Conservation (phyloP, 805 yeast genomes). For the Candida odintsovae region DNA sequence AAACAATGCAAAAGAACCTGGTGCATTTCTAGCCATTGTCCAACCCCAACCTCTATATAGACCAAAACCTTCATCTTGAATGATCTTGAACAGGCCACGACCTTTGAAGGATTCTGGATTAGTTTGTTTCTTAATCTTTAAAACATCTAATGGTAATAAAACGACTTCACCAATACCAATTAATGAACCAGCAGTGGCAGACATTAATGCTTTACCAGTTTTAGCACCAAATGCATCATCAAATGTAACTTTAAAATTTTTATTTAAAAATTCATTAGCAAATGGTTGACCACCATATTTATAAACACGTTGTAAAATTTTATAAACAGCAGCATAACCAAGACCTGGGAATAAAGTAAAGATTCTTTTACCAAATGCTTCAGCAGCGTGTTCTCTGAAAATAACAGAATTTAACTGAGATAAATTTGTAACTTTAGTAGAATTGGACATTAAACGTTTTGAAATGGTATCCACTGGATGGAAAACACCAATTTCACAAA, state of each 20-base stretch:
- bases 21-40: slow-evolving; percentile 99
- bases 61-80: slow-evolving; percentile 88
- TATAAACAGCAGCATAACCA: slow-evolving; percentile 97
- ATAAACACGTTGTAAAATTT: slow-evolving; percentile 94
- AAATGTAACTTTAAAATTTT: slow-evolving; percentile 63
- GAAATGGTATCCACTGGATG: slow-evolving; percentile 99
- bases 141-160: slow-evolving; percentile 88
- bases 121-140: slow-evolving; percentile 98
- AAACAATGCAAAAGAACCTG: slow-evolving; percentile 95
- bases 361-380: slow-evolving; percentile 64
- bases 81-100: slow-evolving; percentile 85
- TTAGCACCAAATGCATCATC: slow-evolving; percentile 82
- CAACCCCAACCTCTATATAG: slow-evolving; percentile 99
- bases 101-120: slow-evolving; percentile 99
- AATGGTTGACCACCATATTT: slow-evolving; percentile 99
- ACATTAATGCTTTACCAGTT: slow-evolving; percentile 94
- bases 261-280: slow-evolving; percentile 86
- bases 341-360: slow-evolving; percentile 93
- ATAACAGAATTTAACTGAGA: slow-evolving; percentile 78
- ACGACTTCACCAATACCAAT: slow-evolving; percentile 98
- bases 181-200: slow-evolving; percentile 96
- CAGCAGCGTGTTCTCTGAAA: slow-evolving; percentile 74
- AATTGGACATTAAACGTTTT: slow-evolving; percentile 87
- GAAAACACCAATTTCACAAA: slow-evolving; percentile 92
- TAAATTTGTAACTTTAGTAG: slow-evolving; percentile 55